Evolutionary conservation across 257 asterid species (phyloP).

Genomic region (Prunella vulgaris): DNA sequence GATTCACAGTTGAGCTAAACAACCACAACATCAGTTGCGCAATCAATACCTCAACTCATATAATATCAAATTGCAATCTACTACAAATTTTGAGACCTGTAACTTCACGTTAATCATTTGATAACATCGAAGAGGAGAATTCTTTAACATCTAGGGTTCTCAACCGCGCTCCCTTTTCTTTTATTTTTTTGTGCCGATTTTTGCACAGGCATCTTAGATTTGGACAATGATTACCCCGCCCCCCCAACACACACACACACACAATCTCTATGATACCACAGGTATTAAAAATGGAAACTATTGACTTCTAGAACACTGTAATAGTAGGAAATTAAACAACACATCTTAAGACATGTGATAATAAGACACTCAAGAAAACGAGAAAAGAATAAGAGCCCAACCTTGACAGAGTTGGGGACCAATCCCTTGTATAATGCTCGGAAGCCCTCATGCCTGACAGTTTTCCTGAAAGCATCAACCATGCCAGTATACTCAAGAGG

Average conservation of each 20-base stretch:
- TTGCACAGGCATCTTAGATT: too few species aligned
- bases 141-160: too few species aligned
- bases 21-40: not conserved
- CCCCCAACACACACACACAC: too few species aligned
- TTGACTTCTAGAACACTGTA: not conserved
- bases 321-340: not conserved
- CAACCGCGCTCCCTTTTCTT: too few species aligned
- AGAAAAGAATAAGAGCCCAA: conserved; percentile 29
- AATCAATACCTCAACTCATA: not conserved
- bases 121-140: not conserved
- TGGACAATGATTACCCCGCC: too few species aligned
- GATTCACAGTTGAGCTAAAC: not conserved
- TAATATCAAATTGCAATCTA: not conserved
- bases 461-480: conserved; percentile 95
- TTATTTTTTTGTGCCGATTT: too few species aligned
- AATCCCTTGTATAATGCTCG: conserved; percentile 94
- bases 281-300: too few species aligned
- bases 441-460: conserved; percentile 79
- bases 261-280: too few species aligned
- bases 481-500: conserved; percentile 79
- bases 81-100: too few species aligned
- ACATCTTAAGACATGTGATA: not conserved
- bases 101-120: not conserved
- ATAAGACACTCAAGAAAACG: not conserved
- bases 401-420: conserved; percentile 98